Evolutionary conservation across 2,329 filamentous ascomycete species (phyloP), one percentile per base, ranked within the genome.

Genomic region (Aspergillus brasiliensis): DNA sequence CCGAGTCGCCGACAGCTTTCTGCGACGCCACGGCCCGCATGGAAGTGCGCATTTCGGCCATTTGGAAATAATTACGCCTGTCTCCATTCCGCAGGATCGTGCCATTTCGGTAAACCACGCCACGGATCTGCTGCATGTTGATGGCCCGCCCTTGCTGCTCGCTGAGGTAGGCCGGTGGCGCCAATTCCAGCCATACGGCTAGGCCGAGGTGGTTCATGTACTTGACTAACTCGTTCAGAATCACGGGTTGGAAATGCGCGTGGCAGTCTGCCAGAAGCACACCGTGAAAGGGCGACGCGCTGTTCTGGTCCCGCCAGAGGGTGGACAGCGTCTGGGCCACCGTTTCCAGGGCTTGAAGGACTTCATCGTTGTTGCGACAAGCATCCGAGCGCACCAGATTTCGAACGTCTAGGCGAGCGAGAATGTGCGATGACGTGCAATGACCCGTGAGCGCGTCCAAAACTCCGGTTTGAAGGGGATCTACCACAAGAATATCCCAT

Each of bases 401-500:
- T 10, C 40, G 57, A 8, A 64, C 55, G n/a, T 64, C 52, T 19
- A 64, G 17, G 6, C 62, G 44, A 1, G 56, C 57, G n/a, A 64
- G 57, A 5, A 60, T 31, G 23, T 64, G 57, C 2, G 42, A 23
- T 7, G 62, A 46, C 8, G 56, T 40, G 15, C 49, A 52, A 5
- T 38, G 40, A 2, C 44, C 19, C 1, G 58, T 51, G 8, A 76
- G 63, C 5, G 67, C 70, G 10, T 70, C 66, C 8, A 68, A 44
- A 15, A 77, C 68, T 2, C 73, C 70, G 21, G 28, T 46, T 57
- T 71, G 69, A 5, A 69, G 58, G 6, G 75, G 73, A 58, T 78
- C 74, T 17, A 77, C 64, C 15, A 75, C 65, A 7, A 76, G 56
- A 23, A 75, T 60, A 38, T 78, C 73, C 72, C 73, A 77, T 64